Base-by-base conservation (phyloP, 352 stramenopile genomes). In the Phytopythium mirpurense region DNA sequence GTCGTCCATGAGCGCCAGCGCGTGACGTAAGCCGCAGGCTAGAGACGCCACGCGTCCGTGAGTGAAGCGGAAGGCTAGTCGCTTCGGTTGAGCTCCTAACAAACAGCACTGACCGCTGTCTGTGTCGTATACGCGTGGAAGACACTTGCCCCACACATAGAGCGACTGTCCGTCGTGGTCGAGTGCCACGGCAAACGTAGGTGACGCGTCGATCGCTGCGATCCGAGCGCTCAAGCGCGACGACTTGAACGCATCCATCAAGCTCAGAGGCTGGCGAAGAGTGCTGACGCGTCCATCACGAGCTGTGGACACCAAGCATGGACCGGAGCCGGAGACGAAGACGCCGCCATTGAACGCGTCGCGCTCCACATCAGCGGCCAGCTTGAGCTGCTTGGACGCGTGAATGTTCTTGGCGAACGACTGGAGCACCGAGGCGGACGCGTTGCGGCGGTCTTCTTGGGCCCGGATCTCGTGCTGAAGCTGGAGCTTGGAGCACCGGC, bases 291-390 rank as follows among this genome's bases (percentile, higher is more conserved):
- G n/a, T 5, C 19, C n/a, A 12, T 38, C 27, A 16, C n/a, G 15
- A 36, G 18, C 35, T 24, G 34, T 4, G 18, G 49, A 7, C 16
- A 38, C 67, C 31, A 82, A 49, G 21, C 67, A 81, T 16, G 76
- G 56, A 0, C 76, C 81, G 1, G 65, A 67, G 26, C 81, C 81
- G 48, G 72, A 65, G 14, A 71, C 47, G 8, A 86, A 70, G 6
- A 91, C 55, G 0, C 70, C 81, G 24, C 78, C 81, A 29, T 91
- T 91, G 7, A 74, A 56, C 9, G 76, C 75, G 16, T 67, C 51
- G 18, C 64, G 54, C 51, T 89, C 81, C 2, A 70, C 67, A 24
- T 76, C 67, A 11, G 81, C 74, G 34, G 76, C 74, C 26, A 71
- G 60, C 37, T 86, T 65, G 15, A 91, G 65, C 24, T 82, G 57